Evolutionary conservation across 2,329 filamentous ascomycete species (phyloP).

Genomic region (Exophiala aquamarina): DNA sequence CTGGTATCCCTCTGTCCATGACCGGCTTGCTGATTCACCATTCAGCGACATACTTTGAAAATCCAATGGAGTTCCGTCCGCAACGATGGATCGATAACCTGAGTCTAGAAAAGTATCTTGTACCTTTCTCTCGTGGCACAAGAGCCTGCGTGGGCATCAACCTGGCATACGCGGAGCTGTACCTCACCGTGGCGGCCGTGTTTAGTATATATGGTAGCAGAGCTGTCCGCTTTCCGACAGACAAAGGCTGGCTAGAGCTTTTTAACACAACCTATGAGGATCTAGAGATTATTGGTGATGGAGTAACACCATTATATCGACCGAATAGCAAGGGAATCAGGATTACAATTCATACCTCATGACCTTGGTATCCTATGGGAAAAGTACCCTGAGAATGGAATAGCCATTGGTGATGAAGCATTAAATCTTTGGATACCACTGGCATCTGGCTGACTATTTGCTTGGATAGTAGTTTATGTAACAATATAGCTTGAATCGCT

Average conservation of each 20-base stretch:
- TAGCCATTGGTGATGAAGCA: too few relatives aligned
- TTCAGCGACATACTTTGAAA: constrained; percentile 36
- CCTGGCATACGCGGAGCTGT: constrained; percentile 42
- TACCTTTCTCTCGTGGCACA: constrained; percentile 30
- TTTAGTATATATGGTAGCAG: constrained; percentile 39
- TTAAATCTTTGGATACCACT: too few relatives aligned
- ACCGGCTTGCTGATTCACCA: constrained; percentile 37
- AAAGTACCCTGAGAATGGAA: too few relatives aligned
- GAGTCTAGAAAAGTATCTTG: constrained; percentile 36
- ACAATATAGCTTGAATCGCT: too few relatives aligned
- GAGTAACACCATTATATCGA: constrained; percentile 7
- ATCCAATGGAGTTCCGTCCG: constrained; percentile 36
- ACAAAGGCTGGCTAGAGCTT: constrained; percentile 23
- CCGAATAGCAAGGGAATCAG: constrained; percentile 13
- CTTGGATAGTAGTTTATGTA: too few relatives aligned
- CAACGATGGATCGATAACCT: constrained; percentile 36
- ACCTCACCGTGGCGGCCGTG: constrained; percentile 38
- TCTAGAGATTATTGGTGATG: constrained; percentile 24
- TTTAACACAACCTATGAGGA: constrained; percentile 22
- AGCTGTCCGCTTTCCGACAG: constrained; percentile 33
- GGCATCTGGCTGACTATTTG: too few relatives aligned
- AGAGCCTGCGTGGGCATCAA: constrained; percentile 41
- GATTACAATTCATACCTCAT: constrained; percentile 6
- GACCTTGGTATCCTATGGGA: too few relatives aligned
- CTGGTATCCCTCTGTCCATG: constrained; percentile 30